Evolutionary conservation across 2,329 filamentous ascomycete species (phyloP).

Genomic region (Parastagonospora nodorum): DNA sequence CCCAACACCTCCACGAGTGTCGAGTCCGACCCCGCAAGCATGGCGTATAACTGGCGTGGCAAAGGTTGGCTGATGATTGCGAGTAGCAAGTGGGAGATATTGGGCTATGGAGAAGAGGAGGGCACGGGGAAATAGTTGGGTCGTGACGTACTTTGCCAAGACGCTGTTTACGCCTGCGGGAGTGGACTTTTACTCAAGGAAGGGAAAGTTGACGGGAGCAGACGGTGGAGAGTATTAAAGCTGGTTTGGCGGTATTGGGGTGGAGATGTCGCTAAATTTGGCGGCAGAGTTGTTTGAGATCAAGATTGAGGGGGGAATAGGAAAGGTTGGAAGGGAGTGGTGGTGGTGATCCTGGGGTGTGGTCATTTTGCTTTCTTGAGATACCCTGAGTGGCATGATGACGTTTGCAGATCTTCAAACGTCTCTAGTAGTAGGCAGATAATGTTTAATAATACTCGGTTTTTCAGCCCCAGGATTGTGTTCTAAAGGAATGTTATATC

Average conservation of each 20-base stretch:
- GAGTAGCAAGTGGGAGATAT: conserved; percentile 77
- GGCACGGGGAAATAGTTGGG: conserved; percentile 64
- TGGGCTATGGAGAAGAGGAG: conserved; percentile 65
- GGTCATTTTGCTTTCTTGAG: no score
- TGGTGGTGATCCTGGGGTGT: no score
- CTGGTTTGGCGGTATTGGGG: conserved; percentile 59
- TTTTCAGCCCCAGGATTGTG: no score
- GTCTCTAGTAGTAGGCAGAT: no score
- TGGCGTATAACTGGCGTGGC: conserved; percentile 69
- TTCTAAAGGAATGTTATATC: no score
- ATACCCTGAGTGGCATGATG: no score
- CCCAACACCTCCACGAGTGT: conserved; percentile 11
- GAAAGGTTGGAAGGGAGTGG: conserved; percentile 10
- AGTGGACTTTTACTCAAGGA: conserved; percentile 75
- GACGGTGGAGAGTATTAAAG: conserved; percentile 62
- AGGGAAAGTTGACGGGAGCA: conserved; percentile 60
- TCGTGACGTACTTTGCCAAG: conserved; percentile 82
- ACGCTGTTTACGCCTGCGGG: conserved; percentile 84
- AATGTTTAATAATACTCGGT: no score
- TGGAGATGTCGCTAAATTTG: conserved; percentile 59
- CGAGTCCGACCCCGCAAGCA: conserved; percentile 54
- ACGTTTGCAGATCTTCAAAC: no score
- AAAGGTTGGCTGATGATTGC: conserved; percentile 76
- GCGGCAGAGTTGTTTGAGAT: conserved; percentile 55
- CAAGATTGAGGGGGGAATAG: conserved; percentile 31